phyloP scores from a whole-genome alignment of 2,329 filamentous ascomycete species.

The Colletotrichum scovillei region DNA sequence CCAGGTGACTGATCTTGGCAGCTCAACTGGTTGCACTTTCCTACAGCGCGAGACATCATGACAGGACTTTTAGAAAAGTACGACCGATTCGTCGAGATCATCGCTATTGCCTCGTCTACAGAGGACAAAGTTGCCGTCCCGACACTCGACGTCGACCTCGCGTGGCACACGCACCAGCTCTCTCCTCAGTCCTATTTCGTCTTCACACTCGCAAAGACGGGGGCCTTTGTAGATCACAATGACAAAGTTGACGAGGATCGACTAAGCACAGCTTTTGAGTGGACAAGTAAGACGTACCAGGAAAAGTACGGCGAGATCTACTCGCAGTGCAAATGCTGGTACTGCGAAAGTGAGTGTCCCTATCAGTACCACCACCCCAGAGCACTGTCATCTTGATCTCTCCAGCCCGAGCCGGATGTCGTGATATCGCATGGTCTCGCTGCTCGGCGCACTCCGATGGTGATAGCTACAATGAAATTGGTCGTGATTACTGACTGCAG shows the following conservation, averaged over 20 bases:
- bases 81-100: slow-evolving; percentile 67
- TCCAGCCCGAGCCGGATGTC: neutral
- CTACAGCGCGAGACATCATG: slow-evolving; percentile 69
- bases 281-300: slow-evolving; percentile 75
- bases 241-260: slow-evolving; percentile 81
- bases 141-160: slow-evolving; percentile 76
- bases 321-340: slow-evolving; percentile 80
- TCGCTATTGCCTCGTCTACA: slow-evolving; percentile 52
- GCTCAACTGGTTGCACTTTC: slow-evolving; percentile 79
- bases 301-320: slow-evolving; percentile 72
- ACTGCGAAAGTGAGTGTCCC: slow-evolving; percentile 69
- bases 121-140: slow-evolving; percentile 64
- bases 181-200: slow-evolving; percentile 68
- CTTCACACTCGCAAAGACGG: slow-evolving; percentile 59
- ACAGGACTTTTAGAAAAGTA: slow-evolving; percentile 70
- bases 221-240: slow-evolving; percentile 79
- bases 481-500: neutral
- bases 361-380: neutral
- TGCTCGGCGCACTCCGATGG: slow-evolving; percentile 9
- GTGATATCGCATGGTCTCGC: neutral
- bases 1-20: slow-evolving; percentile 39
- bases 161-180: slow-evolving; percentile 82
- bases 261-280: slow-evolving; percentile 73
- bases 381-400: neutral
- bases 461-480: neutral